A percentile compares a stretch with the other conserved stretches of the same genome.
Evolutionary conservation across 176 grass and related monocot genomes (phyloP).

Genomic region (Aegilops tauschii): DNA sequence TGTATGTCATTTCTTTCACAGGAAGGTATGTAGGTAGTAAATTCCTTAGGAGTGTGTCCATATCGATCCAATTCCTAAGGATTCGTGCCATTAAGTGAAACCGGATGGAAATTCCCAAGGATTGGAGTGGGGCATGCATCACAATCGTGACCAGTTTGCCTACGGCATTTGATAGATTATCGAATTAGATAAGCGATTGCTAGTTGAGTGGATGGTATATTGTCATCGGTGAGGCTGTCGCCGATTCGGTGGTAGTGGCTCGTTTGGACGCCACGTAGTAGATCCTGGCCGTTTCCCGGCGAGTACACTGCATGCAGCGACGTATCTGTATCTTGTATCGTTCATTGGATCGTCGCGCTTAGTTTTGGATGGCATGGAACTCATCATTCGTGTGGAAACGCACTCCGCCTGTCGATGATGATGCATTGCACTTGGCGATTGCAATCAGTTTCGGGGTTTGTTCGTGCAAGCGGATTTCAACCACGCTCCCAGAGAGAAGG

Average conservation of each 20-base stretch:
- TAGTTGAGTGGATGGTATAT: too few relatives aligned
- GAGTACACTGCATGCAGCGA: not conserved
- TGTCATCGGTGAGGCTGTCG: too few relatives aligned
- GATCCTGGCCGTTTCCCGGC: not conserved
- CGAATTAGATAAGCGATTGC: too few relatives aligned
- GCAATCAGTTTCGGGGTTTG: not conserved
- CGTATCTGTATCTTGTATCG: not conserved
- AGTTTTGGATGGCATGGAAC: not conserved
- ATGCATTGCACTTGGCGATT: not conserved
- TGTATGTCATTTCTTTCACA: too few relatives aligned
- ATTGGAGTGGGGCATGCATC: too few relatives aligned
- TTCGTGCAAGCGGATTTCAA: not conserved
- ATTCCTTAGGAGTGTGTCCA: too few relatives aligned
- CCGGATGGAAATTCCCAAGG: too few relatives aligned
- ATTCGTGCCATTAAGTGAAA: too few relatives aligned
- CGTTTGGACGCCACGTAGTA: not conserved
- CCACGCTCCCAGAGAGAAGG: not conserved
- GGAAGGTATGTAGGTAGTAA: too few relatives aligned
- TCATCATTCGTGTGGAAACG: not conserved
- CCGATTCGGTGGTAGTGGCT: not conserved
- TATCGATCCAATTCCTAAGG: too few relatives aligned
- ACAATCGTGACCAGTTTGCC: too few relatives aligned
- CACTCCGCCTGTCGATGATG: not conserved
- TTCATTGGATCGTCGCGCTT: not conserved
- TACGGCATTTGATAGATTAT: too few relatives aligned